Base-by-base conservation (phyloP, 2,329 filamentous ascomycete species). In the Pseudogymnoascus sp. region DNA sequence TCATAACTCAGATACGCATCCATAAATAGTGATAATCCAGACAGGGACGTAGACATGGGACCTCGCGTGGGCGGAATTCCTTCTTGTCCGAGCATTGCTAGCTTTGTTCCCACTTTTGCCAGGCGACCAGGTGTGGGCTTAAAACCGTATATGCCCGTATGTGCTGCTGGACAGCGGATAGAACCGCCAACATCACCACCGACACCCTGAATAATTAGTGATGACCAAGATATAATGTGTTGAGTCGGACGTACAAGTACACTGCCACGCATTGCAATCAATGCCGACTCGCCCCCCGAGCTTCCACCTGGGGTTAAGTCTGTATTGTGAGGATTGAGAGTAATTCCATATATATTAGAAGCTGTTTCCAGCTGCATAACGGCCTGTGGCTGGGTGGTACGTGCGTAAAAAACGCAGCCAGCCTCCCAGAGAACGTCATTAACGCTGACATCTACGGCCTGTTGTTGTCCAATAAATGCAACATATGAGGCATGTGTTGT, bases 331-430 rank as follows among this genome's bases (percentile, higher is more conserved):
- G 63, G 63, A 62, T 64, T 64, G 8, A 79, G 75, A 0, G 83
- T 85, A 0, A 77, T 73, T 72, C 74, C 75, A 63, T 79, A 82
- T 18, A 83, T 66, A 65, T 82, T 83, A 60, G 70, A 80, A 62
- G 72, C 75, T 1, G 79, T 82, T 67, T 83, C 82, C 8, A 82
- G 69, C 66, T 82, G 80, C 80, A 84, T 83, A 56, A 83, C 67
- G 9, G 77, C 79, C 68, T 84, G 82, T 4, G 82, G 82, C 64
- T 83, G 71, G 3, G 81, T 84, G 0, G 81, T 84, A 21, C 81
- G 74, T 28, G 75, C 81, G 68, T 82, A 78, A 67, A 84, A 79
- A 1, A 85, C 76, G 1, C 77, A 77, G 1, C 82, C 82, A 2
- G 80, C 80, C 1, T 75, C 71, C 70, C 72, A 75, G 12, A 81